Evolutionary conservation across 148 eudicot species (phyloP), one percentile per base, ranked within the genome.

Genomic region (Vaccinium darrowii): DNA sequence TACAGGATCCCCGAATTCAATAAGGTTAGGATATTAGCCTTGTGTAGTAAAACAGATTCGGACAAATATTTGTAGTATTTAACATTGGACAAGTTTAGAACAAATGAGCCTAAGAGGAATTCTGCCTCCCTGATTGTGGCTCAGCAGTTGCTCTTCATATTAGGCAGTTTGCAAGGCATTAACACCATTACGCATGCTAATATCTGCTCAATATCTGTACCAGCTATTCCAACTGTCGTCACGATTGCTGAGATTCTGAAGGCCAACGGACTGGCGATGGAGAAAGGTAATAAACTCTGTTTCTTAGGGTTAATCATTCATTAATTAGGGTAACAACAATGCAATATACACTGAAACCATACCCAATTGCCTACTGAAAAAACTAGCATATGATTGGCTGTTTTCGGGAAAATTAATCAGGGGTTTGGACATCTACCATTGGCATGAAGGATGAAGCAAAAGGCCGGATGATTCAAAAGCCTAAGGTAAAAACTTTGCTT

Each of bases 191-290:
- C 6, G n/a, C 83, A 21, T 62, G 51, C 69, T 80, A 54, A 81
- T 33, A 57, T 81, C 39, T 81, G 76, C 14, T 47, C n/a, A 25
- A 27, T 81, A 12, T 71, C 9, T 19, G 3, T 72, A 4, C 14
- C 91, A 92, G 94, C 94, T 58, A 92, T 90, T 43, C 94, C 94
- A 18, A 90, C 91, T 69, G 91, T 85, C 11, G 92, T 90, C 21
- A 87, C 88, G 56, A 92, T 90, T 75, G 86, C 90, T 43, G 91
- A 89, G 85, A 90, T 90, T 73, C 88, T 90, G 69, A 92, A 92
- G 88, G 78, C 88, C 7, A 90, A 88, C 79, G 94, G 92, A 27
- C 18, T 86, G 33, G 94, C 91, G 5, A 81, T 85, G 58, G 87
- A 90, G 84, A 89, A 83, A 81, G 82, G 94, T 92, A 84, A 85